Evolutionary conservation across 2,329 filamentous ascomycete genomes (phyloP).

Genomic region (Phialemoniopsis sp.): DNA sequence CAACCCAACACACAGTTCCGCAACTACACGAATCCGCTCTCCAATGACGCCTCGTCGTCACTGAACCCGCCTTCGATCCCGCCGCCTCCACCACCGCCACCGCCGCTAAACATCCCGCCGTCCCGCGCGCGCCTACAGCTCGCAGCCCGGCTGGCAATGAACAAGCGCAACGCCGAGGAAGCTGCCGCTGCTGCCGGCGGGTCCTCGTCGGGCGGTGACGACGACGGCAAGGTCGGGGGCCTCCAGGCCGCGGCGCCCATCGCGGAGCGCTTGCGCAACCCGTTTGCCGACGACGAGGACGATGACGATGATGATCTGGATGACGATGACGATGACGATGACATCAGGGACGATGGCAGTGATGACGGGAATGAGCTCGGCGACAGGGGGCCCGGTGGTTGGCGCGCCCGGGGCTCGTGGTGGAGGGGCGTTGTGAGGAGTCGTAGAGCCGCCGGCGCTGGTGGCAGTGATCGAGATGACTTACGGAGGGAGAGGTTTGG

Average conservation of each 20-base stretch:
- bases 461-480: conserved; percentile 25
- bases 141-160: conserved; percentile 79
- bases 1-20: conserved; percentile 42
- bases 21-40: conserved; percentile 50
- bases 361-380: conserved; percentile 14
- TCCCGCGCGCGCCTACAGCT: conserved; percentile 84
- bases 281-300: conserved; percentile 56
- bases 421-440: conserved; percentile 36
- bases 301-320: conserved; percentile 39
- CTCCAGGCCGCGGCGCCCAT: conserved; percentile 7
- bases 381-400: conserved; percentile 4
- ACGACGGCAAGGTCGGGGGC: not conserved
- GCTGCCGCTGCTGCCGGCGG: conserved; percentile 28
- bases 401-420: conserved; percentile 36
- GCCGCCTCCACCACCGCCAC: conserved; percentile 62
- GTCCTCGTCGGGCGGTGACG: not conserved
- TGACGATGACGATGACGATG: conserved; percentile 49
- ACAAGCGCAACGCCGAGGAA: conserved; percentile 54
- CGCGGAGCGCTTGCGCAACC: conserved; percentile 35
- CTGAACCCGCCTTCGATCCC: conserved; percentile 55
- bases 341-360: conserved; percentile 30
- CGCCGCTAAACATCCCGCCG: conserved; percentile 79
- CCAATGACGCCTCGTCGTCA: conserved; percentile 37
- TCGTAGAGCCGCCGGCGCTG: conserved; percentile 15
- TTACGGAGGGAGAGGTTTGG: conserved; percentile 24